Base-by-base conservation (phyloP, 805 yeast genomes). In the Starmerella cellae region DNA sequence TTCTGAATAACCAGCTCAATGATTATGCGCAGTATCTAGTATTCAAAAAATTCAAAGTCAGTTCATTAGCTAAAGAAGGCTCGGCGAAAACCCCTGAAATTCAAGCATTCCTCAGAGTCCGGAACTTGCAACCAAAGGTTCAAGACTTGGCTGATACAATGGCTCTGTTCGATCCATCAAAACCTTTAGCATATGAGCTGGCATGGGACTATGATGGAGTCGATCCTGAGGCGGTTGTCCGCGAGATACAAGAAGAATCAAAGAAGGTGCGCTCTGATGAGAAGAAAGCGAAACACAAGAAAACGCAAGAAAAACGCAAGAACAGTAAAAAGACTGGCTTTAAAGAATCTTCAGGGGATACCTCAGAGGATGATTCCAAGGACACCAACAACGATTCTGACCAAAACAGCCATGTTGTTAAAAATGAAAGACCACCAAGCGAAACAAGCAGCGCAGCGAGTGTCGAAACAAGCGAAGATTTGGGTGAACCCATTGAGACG, bases 141-240 rank as follows among this genome's bases (percentile, higher is more conserved):
- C 63, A 63, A 35, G 74, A 71, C 9, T 67, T 75, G 69, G 73
- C 75, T 0, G 77, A 74, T 13, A 93, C 80, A 28, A 73, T 87
- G 77, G 74, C 85, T 3, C 62, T 79, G 14, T 73, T 88, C 14
- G 70, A 74, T 31, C 73, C 78, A 19, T 68, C 70, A 1, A 75
- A 75, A 5, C 65, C 72, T 29, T 62, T 70, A 24, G 82, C 85
- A 5, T 53, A 36, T 27, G 45, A 48, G 32, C 39, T 54, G 10
- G 34, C 34, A 29, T 53, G 53, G 53, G 57, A 52, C 33, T 80
- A 88, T 79, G 51, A 64, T 21, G 94, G 85, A 58, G 8, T 24
- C 16, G 17, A 26, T 16, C 10, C 3, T 6, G 23, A 36, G n/a
- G 23, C 4, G 4, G 39, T 24, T 17, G 21, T 33, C 69, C 68